Evolutionary conservation across 2,329 filamentous ascomycete genomes (phyloP), one percentile per base, ranked within the genome.

Genomic region (Elsinoe fawcettii): DNA sequence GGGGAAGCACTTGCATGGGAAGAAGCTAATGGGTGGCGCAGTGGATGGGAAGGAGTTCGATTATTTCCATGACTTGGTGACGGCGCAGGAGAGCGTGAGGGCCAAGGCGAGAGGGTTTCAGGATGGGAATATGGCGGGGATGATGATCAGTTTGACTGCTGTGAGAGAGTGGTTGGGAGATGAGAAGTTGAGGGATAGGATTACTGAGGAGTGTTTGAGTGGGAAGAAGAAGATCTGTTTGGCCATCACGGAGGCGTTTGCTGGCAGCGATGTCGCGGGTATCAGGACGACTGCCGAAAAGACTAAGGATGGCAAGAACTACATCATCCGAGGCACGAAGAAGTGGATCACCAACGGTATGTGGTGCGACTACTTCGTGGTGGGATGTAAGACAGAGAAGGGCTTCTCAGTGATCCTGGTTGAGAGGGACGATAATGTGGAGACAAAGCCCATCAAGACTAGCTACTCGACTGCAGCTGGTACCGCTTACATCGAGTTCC

Each of bases 181-280:
- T 65, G 75, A 82, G 57, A 75, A 75, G 41, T 80, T 88, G 64
- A 85, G 84, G 73, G 79, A 84, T 63, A 78, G 77, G 55, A 78
- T 95, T 47, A 81, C 84, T 32, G 77, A 83, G 34, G 87, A 93
- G 65, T 85, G 89, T 46, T 80, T 95, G 63, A 82, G 80, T 46
- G 89, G 89, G 60, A 82, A 84, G 78, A 93, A 93, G 81, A 91
- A 91, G 78, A 89, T 93, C 68, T 92, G 86, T 67, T 77, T 95
- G 2, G 89, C 89, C 55, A 90, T 95, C 66, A 93, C 89, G 1
- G 90, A 95, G 72, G 89, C 90, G 0, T 93, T 95, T 71, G 89
- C 89, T 14, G 89, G 89, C 12, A 86, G 81, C 36, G 90, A 95
- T 69, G 89, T 95, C 3, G 87, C 89, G 12, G 84, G 87, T 14